phyloP scores from a whole-genome alignment of 2,329 filamentous ascomycete species.

The Paramyrothecium sp. region DNA sequence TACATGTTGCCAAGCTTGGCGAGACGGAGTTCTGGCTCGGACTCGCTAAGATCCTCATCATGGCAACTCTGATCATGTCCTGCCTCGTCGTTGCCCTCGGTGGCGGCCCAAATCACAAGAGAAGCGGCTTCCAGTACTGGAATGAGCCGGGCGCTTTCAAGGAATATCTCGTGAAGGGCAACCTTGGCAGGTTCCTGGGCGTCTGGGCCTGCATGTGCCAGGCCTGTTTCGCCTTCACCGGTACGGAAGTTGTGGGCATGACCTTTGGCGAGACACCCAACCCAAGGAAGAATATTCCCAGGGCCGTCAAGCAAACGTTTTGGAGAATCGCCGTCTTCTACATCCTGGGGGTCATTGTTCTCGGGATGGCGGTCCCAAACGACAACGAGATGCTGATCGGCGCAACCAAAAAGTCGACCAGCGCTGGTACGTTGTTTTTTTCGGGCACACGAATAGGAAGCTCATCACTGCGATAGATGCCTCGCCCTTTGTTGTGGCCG shows the following conservation, averaged over 20 bases:
- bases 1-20: conserved; percentile 35
- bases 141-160: conserved; percentile 49
- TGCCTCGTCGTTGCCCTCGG: conserved; percentile 58
- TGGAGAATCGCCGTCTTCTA: conserved; percentile 24
- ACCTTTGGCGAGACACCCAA: conserved; percentile 20
- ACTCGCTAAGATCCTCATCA: conserved; percentile 51
- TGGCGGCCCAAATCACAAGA: conserved; percentile 52
- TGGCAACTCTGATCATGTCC: conserved; percentile 56
- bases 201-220: conserved; percentile 48
- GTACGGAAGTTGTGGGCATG: no score
- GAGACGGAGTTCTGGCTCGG: conserved; percentile 41
- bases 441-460: no score
- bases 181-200: conserved; percentile 60
- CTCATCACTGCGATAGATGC: no score
- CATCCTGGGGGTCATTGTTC: conserved; percentile 15
- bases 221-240: conserved; percentile 54
- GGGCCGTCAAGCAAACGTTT: conserved; percentile 19
- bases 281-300: conserved; percentile 18
- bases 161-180: conserved; percentile 54
- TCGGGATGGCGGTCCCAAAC: conserved; percentile 23
- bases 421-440: conserved; percentile 7
- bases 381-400: conserved; percentile 11
- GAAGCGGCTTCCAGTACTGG: conserved; percentile 67
- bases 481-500: no score
- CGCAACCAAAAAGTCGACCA: conserved; percentile 12